Conservation (phyloP, 1,139 yeast genomes). For the Hansenula lynferdii region DNA sequence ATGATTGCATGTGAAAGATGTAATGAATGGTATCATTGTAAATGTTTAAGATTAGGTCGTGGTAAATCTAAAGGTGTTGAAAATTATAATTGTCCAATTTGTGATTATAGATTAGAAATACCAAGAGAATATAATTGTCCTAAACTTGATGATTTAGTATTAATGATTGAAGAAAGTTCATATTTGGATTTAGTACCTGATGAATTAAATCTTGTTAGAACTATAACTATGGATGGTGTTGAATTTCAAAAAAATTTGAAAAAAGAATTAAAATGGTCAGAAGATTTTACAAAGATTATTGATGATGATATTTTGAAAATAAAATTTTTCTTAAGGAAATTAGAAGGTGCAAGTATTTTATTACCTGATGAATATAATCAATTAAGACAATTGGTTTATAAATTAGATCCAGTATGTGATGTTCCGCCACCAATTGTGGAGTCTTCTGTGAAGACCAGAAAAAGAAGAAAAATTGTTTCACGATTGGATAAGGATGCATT, state of each 20-base stretch:
- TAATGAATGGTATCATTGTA: constrained; percentile 76
- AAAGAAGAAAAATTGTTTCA: too few species aligned
- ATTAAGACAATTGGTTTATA: constrained; percentile 24
- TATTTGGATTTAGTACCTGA: constrained; percentile 36
- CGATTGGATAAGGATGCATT: too few species aligned
- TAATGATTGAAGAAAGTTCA: constrained; percentile 30
- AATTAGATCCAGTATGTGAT: constrained; percentile 22
- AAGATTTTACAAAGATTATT: constrained; percentile 14
- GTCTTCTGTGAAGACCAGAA: constrained; percentile 16
- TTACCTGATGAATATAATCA: constrained; percentile 25
- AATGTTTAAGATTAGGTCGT: constrained; percentile 48
- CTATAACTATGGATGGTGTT: constrained; percentile 22
- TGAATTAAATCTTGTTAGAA: constrained; percentile 32
- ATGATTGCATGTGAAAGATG: constrained; percentile 82
- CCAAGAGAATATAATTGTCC: constrained; percentile 31
- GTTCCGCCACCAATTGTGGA: constrained; percentile 22
- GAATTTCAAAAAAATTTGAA: constrained; percentile 23
- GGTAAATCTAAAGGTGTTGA: constrained; percentile 26
- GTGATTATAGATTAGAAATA: constrained; percentile 38
- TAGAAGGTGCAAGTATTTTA: constrained; percentile 35
- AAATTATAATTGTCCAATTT: constrained; percentile 62
- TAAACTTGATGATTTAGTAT: constrained; percentile 29
- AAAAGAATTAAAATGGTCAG: constrained; percentile 14
- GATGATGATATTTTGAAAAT: constrained; percentile 22
- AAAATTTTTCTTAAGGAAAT: constrained; percentile 39